Evolutionary conservation across 2,329 filamentous ascomycete genomes (phyloP).

Genomic region (Penicillium palitans): DNA sequence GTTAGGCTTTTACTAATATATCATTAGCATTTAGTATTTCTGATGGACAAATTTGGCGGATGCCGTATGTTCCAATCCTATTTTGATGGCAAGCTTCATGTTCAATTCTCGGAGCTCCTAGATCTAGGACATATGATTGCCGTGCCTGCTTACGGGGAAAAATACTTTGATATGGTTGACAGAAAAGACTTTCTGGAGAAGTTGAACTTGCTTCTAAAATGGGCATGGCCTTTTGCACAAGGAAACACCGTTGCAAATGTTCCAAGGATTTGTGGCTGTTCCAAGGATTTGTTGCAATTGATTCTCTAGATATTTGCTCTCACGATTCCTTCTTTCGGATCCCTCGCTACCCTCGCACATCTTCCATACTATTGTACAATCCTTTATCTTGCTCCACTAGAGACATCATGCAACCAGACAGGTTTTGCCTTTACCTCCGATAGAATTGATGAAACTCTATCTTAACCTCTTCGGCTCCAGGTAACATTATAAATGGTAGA

Average conservation of each 20-base stretch:
- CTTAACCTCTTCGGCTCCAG: too few relatives aligned
- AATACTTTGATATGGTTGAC: constrained; percentile 6
- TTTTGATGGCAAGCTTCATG: constrained; percentile 8
- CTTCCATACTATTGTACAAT: too few relatives aligned
- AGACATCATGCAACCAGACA: too few relatives aligned
- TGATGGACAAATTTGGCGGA: constrained; percentile 2
- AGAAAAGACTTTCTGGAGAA: constrained; percentile 7
- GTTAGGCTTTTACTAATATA: constrained; percentile 1
- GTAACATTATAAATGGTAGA: too few relatives aligned
- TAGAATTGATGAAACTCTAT: too few relatives aligned
- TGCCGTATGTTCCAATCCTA: constrained; percentile 5
- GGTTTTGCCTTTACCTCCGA: too few relatives aligned
- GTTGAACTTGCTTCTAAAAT: constrained; percentile 7
- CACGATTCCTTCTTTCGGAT: too few relatives aligned
- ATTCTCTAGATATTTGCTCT: not conserved
- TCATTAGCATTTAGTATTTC: constrained; percentile 4
- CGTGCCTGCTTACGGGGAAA: constrained; percentile 2
- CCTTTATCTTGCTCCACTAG: too few relatives aligned
- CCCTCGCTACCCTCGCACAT: too few relatives aligned
- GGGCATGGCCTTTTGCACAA: constrained; percentile 1
- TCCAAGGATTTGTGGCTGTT: not conserved
- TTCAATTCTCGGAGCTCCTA: constrained; percentile 7
- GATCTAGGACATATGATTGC: constrained; percentile 6
- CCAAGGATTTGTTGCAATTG: constrained; percentile 1
- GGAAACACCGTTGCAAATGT: constrained; percentile 2